Base-by-base conservation (phyloP, 169 alveolate species). In the Babesia microti region DNA sequence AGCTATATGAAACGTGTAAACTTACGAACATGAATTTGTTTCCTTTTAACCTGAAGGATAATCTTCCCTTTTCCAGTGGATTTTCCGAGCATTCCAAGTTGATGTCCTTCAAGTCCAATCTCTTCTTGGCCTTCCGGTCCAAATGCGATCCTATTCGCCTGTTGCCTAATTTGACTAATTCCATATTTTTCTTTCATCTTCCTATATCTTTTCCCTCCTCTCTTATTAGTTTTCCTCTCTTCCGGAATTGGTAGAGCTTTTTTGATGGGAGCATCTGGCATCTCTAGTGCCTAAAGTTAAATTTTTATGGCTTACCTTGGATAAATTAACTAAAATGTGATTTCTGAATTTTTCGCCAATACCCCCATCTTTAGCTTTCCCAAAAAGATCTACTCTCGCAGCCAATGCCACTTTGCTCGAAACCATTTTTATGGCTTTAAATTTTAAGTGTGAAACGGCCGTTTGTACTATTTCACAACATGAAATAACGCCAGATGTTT, bases 221-320 rank as follows among this genome's bases (percentile, higher is more conserved):
- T 48, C 48, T 70, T 78, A 40, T 78, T 68, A 26, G 68, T 65
- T 48, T 56, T 79, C 23, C 69, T 59, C 36, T 84, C 92, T 41
- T 83, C 87, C 12, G 92, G 92, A 37, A 76, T 48, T 7, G 92
- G 92, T 14, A 84, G 59, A 12, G 91, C 71, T 63, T 84, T 84
- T 57, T 84, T 84, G 58, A 56, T 36, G 11, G 86, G 86, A 9
- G 81, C 84, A n/a, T 72, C 86, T 2, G 87, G 87, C 33, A 84
- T 78, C 29, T 72, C 85, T 49, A 61, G 78, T 9, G 84, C 84
- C 70, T 76, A 43, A 6, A 26, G 33, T n/a, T 34, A 17, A 12
- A 18, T 51, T 11, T 37, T 14, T 1, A 12, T 28, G 26, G 37
- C 43, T 23, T 40, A 59, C 83, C 78, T 78, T 79, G 23, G 22